A percentile compares a stretch with the other conserved stretches of the same genome.
phyloP scores from a whole-genome alignment of 345 rosid genomes.

The Eucalyptus fibrosa region DNA sequence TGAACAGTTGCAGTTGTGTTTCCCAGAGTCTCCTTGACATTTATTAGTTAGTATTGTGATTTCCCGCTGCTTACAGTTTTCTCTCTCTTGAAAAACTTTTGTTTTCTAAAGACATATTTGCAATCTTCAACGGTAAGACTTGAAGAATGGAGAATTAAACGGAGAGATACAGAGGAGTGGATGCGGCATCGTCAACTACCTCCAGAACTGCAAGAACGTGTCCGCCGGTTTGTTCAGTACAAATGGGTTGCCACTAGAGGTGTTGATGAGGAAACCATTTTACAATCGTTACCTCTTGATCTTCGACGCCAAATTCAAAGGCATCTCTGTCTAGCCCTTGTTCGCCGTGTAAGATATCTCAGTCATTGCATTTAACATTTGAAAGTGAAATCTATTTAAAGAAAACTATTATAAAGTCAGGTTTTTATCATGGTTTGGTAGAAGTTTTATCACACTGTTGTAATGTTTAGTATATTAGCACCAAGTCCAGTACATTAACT shows the following conservation, averaged over 20 bases:
- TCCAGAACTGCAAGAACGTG: slow-evolving; percentile 59
- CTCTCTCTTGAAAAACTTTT: neutral
- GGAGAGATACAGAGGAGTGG: slow-evolving; percentile 96
- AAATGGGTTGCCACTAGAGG: slow-evolving; percentile 84
- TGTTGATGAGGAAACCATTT: slow-evolving; percentile 69
- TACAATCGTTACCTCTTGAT: slow-evolving; percentile 59
- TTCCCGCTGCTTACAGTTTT: neutral
- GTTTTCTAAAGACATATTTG: slow-evolving; percentile 43
- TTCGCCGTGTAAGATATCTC: slow-evolving; percentile 55
- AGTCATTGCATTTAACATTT: neutral
- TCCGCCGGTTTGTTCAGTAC: slow-evolving; percentile 69
- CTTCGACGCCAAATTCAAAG: slow-evolving; percentile 68
- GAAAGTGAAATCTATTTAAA: neutral
- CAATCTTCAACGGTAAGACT: slow-evolving; percentile 77
- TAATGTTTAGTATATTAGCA: neutral
- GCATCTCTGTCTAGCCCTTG: slow-evolving; percentile 76
- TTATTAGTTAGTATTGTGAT: neutral
- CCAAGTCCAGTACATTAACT: neutral
- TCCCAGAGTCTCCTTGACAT: neutral
- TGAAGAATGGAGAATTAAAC: slow-evolving; percentile 79
- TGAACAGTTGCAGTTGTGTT: neutral
- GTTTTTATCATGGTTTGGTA: neutral
- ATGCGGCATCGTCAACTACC: slow-evolving; percentile 92
- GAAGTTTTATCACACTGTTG: neutral
- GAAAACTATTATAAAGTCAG: neutral